phyloP scores from a whole-genome alignment of 371 early-diverging fungal genomes.

The Funneliformis caledonium region DNA sequence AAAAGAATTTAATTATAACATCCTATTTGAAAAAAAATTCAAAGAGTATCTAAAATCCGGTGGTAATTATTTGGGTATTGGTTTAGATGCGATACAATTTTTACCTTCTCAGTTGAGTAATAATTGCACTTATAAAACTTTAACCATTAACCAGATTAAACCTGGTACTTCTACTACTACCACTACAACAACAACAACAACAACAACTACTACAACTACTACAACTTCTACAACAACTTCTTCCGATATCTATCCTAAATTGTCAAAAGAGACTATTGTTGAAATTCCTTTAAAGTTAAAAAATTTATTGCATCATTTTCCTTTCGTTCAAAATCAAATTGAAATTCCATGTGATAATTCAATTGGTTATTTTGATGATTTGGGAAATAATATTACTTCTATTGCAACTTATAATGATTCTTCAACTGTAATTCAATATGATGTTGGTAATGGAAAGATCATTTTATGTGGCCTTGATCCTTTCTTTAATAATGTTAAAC shows the following conservation, averaged over 20 bases:
- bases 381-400: background rate
- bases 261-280: background rate
- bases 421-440: conserved; percentile 2
- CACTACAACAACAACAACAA: too few relatives aligned
- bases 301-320: background rate
- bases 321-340: conserved; percentile 15
- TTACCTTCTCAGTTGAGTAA: conserved; percentile 45
- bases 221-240: too few relatives aligned
- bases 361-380: conserved; percentile 21
- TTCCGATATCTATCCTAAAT: too few relatives aligned
- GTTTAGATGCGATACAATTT: conserved; percentile 86
- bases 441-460: conserved; percentile 10
- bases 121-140: too few relatives aligned
- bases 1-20: conserved; percentile 80
- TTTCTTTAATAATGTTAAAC: background rate
- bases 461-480: conserved; percentile 28
- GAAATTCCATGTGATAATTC: background rate
- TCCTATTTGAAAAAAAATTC: conserved; percentile 65
- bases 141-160: too few relatives aligned
- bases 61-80: conserved; percentile 90
- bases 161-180: background rate
- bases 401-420: background rate
- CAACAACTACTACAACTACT: too few relatives aligned
- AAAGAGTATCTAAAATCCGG: conserved; percentile 73
- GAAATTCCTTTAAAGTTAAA: conserved; percentile 10